phyloP scores from a whole-genome alignment of 768 basidiomycete species.

The Phanerochaete carnosa region DNA sequence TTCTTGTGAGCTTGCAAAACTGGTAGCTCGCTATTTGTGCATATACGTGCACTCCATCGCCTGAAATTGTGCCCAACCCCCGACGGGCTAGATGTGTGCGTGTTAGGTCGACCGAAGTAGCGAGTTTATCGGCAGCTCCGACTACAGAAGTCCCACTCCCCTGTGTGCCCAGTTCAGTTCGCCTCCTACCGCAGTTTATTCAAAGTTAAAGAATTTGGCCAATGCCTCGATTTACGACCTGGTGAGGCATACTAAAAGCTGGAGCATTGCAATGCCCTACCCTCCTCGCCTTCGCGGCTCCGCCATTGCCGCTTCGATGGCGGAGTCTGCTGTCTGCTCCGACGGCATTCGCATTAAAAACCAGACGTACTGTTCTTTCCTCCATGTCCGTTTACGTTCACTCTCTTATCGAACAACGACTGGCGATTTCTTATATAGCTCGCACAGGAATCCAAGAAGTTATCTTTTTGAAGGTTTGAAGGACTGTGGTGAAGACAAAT shows the following conservation, averaged over 20 bases:
- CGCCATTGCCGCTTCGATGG: constrained; percentile 2
- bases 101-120: neutral
- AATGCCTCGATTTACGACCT: neutral
- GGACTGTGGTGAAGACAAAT: constrained; percentile 17
- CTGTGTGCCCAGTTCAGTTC: neutral
- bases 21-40: neutral
- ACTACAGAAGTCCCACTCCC: neutral
- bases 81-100: neutral
- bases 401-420: neutral
- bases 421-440: neutral
- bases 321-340: constrained; percentile 10
- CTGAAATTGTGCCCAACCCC: neutral
- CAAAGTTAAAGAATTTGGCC: neutral
- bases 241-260: constrained; percentile 5
- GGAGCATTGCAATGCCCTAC: constrained; percentile 13
- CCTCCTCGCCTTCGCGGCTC: constrained; percentile 11
- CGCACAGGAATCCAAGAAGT: neutral
- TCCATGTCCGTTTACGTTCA: constrained; percentile 3
- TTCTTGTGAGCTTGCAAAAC: constrained; percentile 1
- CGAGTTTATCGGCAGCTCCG: neutral
- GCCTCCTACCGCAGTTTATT: neutral
- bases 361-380: constrained; percentile 14
- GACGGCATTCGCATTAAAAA: constrained; percentile 16
- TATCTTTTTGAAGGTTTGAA: constrained; percentile 1
- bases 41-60: neutral